Conservation (phyloP, 106 monocot species). For the Triglochin maritima region DNA sequence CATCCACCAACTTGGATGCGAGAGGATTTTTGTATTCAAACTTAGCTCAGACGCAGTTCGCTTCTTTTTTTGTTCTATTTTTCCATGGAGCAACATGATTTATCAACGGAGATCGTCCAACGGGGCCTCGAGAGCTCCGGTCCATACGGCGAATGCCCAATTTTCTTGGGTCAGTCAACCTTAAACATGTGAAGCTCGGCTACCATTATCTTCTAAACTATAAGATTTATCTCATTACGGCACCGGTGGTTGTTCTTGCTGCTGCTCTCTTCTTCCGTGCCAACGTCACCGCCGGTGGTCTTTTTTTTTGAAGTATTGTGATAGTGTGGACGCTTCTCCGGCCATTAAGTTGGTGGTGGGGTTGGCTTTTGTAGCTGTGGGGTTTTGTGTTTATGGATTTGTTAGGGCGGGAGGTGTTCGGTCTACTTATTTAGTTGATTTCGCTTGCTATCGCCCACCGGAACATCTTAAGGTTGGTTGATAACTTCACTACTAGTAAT, state of each 20-base stretch:
- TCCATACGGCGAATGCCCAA: conserved; percentile 4
- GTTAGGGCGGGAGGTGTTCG: not conserved
- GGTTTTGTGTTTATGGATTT: no score
- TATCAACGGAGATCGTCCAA: conserved; percentile 5
- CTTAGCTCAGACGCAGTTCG: no score
- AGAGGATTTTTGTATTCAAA: no score
- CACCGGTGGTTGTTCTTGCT: not conserved
- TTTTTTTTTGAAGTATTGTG: no score
- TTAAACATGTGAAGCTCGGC: conserved; percentile 1
- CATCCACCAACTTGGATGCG: no score
- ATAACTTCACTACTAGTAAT: not conserved
- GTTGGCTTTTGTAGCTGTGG: no score
- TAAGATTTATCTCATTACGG: not conserved
- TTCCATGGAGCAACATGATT: not conserved
- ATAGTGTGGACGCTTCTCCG: no score
- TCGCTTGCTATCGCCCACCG: conserved; percentile 13
- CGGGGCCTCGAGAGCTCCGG: not conserved
- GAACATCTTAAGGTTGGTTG: conserved; percentile 1
- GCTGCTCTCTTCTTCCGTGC: not conserved
- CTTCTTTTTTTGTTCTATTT: no score
- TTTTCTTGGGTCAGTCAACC: conserved; percentile 8
- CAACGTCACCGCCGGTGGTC: not conserved
- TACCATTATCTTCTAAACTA: conserved; percentile 6
- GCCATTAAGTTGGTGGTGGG: no score
- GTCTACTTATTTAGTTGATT: conserved; percentile 15